Evolutionary conservation across 1,139 yeast species (phyloP).

Genomic region (Pichia cactophila): DNA sequence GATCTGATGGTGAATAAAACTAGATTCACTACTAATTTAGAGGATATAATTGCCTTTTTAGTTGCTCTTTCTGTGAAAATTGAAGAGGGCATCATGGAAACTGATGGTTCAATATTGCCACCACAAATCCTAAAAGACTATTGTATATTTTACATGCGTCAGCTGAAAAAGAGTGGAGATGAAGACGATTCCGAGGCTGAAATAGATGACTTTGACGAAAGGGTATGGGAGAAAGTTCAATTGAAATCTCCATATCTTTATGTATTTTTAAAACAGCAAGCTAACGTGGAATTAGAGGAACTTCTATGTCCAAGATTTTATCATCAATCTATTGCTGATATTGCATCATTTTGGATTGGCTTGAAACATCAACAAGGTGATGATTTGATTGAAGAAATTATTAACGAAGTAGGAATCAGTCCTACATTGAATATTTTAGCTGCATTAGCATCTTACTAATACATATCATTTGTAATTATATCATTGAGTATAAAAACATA

Average conservation of each 20-base stretch:
- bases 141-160: constrained; percentile 2
- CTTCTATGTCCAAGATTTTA: constrained; percentile 6
- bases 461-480: constrained; percentile 6
- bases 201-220: constrained; percentile 1
- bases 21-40: constrained; percentile 4
- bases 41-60: constrained; percentile 6
- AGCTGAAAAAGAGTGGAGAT: constrained; percentile 2
- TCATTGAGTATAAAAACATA: not conserved
- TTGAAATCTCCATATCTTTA: constrained; percentile 8
- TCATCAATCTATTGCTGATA: constrained; percentile 5
- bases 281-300: constrained; percentile 10
- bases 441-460: constrained; percentile 4
- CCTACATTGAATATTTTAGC: constrained; percentile 10
- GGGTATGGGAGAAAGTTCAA: constrained; percentile 1
- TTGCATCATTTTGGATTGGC: constrained; percentile 10
- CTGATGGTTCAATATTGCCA: constrained; percentile 1
- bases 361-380: constrained; percentile 5
- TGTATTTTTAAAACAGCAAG: constrained; percentile 2
- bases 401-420: constrained; percentile 1
- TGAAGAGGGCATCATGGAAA: constrained; percentile 4
- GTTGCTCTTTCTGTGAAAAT: constrained; percentile 4
- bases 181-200: not conserved
- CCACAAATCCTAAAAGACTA: constrained; percentile 3
- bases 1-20: constrained; percentile 11
- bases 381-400: constrained; percentile 10